Conservation (phyloP, 345 rosid species). For the Ceriops decandra region DNA sequence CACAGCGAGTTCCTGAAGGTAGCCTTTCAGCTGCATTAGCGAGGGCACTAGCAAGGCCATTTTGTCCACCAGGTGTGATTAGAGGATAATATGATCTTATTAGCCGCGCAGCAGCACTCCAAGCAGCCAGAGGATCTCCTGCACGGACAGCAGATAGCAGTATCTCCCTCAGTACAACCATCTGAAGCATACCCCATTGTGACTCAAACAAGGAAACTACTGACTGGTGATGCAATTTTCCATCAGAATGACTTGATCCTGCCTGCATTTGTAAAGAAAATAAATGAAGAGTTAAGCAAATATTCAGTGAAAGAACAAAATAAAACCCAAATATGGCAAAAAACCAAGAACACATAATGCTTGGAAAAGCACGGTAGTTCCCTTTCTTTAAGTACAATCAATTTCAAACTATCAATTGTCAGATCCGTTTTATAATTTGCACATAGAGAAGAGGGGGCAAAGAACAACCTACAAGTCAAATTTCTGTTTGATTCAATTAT, state of each 20-base stretch:
- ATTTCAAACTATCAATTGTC: no score
- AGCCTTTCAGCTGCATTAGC: conserved; percentile 84
- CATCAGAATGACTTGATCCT: conserved; percentile 59
- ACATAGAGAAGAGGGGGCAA: no score
- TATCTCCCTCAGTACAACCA: conserved; percentile 99
- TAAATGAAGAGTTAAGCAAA: not conserved
- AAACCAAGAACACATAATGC: not conserved
- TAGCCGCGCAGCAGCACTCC: conserved; percentile 99
- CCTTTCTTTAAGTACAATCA: no score
- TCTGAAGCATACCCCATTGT: conserved; percentile 98
- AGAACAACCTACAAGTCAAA: no score
- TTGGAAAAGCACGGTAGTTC: no score
- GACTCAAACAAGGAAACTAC: conserved; percentile 86
- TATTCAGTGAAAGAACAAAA: not conserved
- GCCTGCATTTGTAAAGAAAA: conserved; percentile 43
- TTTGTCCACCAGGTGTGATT: conserved; percentile 96
- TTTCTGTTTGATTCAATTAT: no score
- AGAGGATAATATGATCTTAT: conserved; percentile 92
- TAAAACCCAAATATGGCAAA: not conserved
- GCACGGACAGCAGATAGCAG: conserved; percentile 95
- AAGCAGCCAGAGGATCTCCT: conserved; percentile 94
- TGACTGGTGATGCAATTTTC: conserved; percentile 78
- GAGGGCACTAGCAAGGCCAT: conserved; percentile 92
- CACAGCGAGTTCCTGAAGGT: conserved; percentile 93
- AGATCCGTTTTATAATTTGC: no score